Conservation (phyloP, 805 yeast genomes). For the Kuraishia hungarica region DNA sequence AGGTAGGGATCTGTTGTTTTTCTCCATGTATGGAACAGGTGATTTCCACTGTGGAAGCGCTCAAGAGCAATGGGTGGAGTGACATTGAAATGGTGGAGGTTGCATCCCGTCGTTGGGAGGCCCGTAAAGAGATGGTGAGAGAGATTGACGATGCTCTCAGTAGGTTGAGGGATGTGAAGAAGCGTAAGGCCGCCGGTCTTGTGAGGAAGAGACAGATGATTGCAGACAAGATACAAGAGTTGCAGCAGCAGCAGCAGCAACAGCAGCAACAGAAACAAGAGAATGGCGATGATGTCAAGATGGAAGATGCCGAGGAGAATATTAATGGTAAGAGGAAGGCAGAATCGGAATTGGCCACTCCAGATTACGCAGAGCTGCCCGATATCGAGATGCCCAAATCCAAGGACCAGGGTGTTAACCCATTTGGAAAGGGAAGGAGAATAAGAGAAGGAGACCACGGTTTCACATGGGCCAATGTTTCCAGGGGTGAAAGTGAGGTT, state of each 20-base stretch:
- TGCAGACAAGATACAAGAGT: slow-evolving; percentile 3
- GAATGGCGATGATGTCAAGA: not conserved
- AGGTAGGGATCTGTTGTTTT: slow-evolving; percentile 82
- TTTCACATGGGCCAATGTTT: slow-evolving; percentile 77
- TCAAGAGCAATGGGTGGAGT: slow-evolving; percentile 74
- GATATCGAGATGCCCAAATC: slow-evolving; percentile 22
- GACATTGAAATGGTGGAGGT: slow-evolving; percentile 89
- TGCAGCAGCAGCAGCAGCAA: slow-evolving; percentile 4
- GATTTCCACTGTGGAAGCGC: slow-evolving; percentile 68
- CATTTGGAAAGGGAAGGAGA: slow-evolving; percentile 86
- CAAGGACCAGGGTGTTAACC: slow-evolving; percentile 58
- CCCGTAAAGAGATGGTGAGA: slow-evolving; percentile 81
- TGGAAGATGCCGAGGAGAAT: not conserved
- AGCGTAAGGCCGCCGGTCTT: slow-evolving; percentile 58
- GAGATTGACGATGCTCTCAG: slow-evolving; percentile 72
- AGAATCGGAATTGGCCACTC: not conserved
- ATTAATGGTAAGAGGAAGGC: not conserved
- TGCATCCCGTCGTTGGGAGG: slow-evolving; percentile 79
- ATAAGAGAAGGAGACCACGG: slow-evolving; percentile 80
- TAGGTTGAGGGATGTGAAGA: slow-evolving; percentile 71
- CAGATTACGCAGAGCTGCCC: slow-evolving; percentile 7
- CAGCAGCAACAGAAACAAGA: slow-evolving; percentile 7
- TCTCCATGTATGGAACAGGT: slow-evolving; percentile 98
- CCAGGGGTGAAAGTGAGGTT: slow-evolving; percentile 75
- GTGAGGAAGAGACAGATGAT: slow-evolving; percentile 8